Percentiles rank a stretch among this genome's conserved stretches.
Evolutionary conservation across 2,329 filamentous ascomycete species (phyloP).

Genomic region (Aspergillus glaucus): DNA sequence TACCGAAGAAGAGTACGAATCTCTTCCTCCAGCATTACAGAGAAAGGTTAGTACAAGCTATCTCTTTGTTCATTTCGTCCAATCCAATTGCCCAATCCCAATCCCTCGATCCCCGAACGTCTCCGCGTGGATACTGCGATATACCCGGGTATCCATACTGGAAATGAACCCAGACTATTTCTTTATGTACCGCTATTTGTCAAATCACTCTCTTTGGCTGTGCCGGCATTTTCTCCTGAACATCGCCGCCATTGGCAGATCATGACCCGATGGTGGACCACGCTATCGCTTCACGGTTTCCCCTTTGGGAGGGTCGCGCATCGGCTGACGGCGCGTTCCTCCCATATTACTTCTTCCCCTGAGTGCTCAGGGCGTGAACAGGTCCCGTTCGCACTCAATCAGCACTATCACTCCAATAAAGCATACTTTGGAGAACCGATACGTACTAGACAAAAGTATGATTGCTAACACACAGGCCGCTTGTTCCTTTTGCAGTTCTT

Average conservation of each 20-base stretch:
- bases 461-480: constrained; percentile 12
- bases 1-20: neutral
- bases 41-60: neutral
- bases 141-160: too few relatives aligned
- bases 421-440: neutral
- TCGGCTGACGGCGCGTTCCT: neutral
- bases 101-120: neutral
- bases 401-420: neutral
- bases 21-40: neutral
- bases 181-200: too few relatives aligned
- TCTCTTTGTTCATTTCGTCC: neutral
- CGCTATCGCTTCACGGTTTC: neutral
- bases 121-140: too few relatives aligned
- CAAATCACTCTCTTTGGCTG: neutral
- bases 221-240: too few relatives aligned
- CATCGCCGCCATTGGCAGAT: too few relatives aligned
- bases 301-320: neutral
- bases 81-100: neutral
- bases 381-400: neutral
- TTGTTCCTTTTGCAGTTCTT: constrained; percentile 29
- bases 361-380: neutral
- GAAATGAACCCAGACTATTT: too few relatives aligned
- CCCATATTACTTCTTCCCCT: neutral
- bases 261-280: neutral
- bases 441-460: neutral